phyloP scores from a whole-genome alignment of 2,329 filamentous ascomycete genomes.

The Aspergillus carbonarius region DNA sequence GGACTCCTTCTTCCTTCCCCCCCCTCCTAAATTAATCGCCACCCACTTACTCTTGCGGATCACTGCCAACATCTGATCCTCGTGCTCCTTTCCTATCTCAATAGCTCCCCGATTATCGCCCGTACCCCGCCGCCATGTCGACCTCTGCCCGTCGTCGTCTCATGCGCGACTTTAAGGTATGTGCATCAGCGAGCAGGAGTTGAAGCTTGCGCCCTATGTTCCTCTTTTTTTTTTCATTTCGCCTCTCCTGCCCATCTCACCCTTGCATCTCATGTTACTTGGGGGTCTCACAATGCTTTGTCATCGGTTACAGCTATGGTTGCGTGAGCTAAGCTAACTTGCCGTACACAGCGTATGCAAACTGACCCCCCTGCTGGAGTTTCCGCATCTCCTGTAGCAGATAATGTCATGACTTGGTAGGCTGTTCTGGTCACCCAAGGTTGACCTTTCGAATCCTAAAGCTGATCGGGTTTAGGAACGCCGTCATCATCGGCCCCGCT shows the following conservation, averaged over 20 bases:
- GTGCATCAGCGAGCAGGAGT: constrained; percentile 23
- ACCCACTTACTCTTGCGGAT: background rate
- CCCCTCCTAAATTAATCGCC: background rate
- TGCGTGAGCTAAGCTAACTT: constrained; percentile 13
- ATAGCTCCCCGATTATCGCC: constrained; percentile 15
- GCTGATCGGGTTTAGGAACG: constrained; percentile 66
- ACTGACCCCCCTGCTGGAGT: constrained; percentile 96
- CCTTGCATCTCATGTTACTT: background rate
- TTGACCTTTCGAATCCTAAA: background rate
- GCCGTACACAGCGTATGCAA: constrained; percentile 79
- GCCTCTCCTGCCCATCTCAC: background rate
- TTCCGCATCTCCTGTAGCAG: constrained; percentile 87
- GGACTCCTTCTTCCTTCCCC: background rate
- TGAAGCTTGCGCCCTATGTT: background rate
- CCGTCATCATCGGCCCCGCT: constrained; percentile 93
- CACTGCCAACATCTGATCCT: background rate
- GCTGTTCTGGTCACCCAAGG: background rate
- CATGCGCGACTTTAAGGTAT: constrained; percentile 99
- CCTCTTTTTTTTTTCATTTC: background rate
- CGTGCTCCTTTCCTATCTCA: constrained; percentile 7
- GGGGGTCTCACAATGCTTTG: background rate
- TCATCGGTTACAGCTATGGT: background rate
- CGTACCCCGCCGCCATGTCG: constrained; percentile 63
- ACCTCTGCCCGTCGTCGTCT: constrained; percentile 91
- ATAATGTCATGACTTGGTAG: constrained; percentile 45